Evolutionary conservation across 306 rosid species (phyloP).

Genomic region (Dalbergia cultrata): DNA sequence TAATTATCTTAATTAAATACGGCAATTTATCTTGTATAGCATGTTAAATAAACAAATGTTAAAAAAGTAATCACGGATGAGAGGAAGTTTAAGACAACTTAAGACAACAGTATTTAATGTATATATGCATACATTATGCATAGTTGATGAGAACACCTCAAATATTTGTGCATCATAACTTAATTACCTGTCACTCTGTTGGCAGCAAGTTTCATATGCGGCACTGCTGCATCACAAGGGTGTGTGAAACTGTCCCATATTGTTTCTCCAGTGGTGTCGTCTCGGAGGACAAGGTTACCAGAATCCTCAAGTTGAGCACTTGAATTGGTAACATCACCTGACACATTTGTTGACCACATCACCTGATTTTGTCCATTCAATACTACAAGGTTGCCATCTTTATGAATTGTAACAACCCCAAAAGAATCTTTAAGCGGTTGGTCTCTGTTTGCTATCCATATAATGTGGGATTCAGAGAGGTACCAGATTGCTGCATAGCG

Average conservation of each 20-base stretch:
- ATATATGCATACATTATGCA: too few relatives aligned
- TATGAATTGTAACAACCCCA: slow-evolving; percentile 38
- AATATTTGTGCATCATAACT: too few relatives aligned
- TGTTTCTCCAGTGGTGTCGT: neutral
- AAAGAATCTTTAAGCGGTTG: slow-evolving; percentile 46
- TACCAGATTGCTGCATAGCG: slow-evolving; percentile 53
- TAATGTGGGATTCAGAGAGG: neutral
- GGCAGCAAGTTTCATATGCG: slow-evolving; percentile 25
- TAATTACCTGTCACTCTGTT: slow-evolving; percentile 15
- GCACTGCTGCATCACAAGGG: slow-evolving; percentile 40
- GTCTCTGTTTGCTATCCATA: slow-evolving; percentile 56
- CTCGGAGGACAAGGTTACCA: slow-evolving; percentile 44
- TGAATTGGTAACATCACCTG: slow-evolving; percentile 5
- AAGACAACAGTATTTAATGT: too few relatives aligned
- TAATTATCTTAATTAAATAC: too few relatives aligned
- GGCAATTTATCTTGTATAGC: too few relatives aligned
- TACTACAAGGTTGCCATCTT: slow-evolving; percentile 48
- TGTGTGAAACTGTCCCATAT: slow-evolving; percentile 49
- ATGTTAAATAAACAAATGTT: too few relatives aligned
- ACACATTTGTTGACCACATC: slow-evolving; percentile 56
- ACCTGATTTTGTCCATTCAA: slow-evolving; percentile 31
- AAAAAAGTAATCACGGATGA: too few relatives aligned
- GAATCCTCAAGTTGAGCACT: slow-evolving; percentile 36
- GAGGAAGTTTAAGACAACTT: too few relatives aligned
- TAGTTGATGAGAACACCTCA: too few relatives aligned